Conservation (phyloP, 345 rosid genomes). For the Excoecaria agallocha region DNA sequence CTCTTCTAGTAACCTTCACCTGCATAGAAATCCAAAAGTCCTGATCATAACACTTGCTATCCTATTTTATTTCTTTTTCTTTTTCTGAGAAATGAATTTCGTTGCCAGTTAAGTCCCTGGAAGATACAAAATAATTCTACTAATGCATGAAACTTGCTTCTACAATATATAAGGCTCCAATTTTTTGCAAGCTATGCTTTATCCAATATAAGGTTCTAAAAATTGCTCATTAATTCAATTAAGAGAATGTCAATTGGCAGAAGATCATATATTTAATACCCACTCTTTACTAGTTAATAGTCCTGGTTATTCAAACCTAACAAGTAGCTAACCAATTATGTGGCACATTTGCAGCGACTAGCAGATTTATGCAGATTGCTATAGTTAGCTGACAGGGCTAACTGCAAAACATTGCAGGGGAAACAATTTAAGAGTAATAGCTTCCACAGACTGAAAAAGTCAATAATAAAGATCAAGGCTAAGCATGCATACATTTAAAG, state of each 20-base stretch:
- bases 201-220: neutral
- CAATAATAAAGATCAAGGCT: neutral
- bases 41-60: neutral
- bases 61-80: neutral
- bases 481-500: slow-evolving; percentile 71
- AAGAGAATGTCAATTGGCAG: too few relatives aligned
- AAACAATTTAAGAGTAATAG: slow-evolving; percentile 1
- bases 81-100: neutral
- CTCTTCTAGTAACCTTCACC: slow-evolving; percentile 83
- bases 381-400: neutral
- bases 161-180: neutral
- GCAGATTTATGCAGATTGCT: neutral
- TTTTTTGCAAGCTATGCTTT: neutral
- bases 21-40: slow-evolving; percentile 28
- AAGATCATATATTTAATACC: too few relatives aligned
- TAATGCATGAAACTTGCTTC: neutral
- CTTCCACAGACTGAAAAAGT: neutral
- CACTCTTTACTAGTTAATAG: too few relatives aligned
- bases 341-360: neutral
- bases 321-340: neutral
- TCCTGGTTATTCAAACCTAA: neutral
- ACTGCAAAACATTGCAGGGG: neutral
- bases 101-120: neutral
- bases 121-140: neutral
- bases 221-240: neutral